These are phyloP conservation scores for Fusarium oligoseptatum DNA, from an alignment of 2,329 filamentous ascomycete species.

Conservation along the genomic window DNA sequence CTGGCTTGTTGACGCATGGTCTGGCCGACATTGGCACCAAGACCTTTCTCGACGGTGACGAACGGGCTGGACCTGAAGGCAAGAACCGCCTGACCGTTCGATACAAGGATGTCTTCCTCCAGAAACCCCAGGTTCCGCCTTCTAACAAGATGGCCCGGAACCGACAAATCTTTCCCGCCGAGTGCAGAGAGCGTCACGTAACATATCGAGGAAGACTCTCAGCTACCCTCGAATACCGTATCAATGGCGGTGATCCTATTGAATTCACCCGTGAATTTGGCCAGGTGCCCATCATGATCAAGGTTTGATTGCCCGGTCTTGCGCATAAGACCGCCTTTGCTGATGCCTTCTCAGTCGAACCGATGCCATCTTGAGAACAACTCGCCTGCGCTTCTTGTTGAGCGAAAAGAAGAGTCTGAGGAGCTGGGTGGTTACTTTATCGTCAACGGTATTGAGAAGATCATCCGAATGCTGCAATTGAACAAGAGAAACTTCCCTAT, in stretches of 20 bases:
- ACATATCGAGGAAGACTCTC: conserved; percentile 91
- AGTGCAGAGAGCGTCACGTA: conserved; percentile 93
- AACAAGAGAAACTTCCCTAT: conserved; percentile 94
- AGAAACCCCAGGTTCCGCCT: conserved; percentile 83
- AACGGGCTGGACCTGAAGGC: conserved; percentile 67
- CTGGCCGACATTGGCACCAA: conserved; percentile 92
- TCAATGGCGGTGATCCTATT: conserved; percentile 88
- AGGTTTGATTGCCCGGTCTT: conserved; percentile 65
- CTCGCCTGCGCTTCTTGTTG: conserved; percentile 84
- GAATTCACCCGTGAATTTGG: conserved; percentile 89
- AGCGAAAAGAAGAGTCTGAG: conserved; percentile 93
- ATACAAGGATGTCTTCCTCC: conserved; percentile 84
- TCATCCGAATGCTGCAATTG: conserved; percentile 92
- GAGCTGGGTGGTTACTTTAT: conserved; percentile 97
- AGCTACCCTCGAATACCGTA: conserved; percentile 84
- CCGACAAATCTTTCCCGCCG: conserved; percentile 88
- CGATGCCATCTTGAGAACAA: conserved; percentile 90
- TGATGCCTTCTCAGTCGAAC: conserved; percentile 73
- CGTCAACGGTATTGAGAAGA: conserved; percentile 97
- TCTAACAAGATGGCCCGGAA: conserved; percentile 87
- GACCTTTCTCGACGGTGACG: conserved; percentile 86
- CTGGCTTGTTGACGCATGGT: conserved; percentile 74
- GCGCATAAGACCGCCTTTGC: conserved; percentile 7
- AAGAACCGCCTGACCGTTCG: conserved; percentile 84
- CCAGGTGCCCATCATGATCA: conserved; percentile 92